Evolutionary conservation across 768 basidiomycete genomes (phyloP).

Genomic region (Lentinula boryana): DNA sequence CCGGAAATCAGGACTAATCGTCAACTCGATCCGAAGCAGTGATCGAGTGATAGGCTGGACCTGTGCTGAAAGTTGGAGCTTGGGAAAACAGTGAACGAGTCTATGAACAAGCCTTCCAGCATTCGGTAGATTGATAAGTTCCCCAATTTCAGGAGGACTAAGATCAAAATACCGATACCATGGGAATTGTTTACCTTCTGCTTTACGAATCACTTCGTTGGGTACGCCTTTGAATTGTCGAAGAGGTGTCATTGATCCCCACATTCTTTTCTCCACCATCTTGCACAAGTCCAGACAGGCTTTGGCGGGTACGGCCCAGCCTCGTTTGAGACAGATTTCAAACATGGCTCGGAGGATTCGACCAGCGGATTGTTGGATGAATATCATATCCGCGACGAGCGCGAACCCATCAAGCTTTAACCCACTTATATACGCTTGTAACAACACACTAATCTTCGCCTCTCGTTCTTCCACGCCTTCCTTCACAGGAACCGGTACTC

Average conservation of each 20-base stretch:
- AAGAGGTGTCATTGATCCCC: conserved; percentile 69
- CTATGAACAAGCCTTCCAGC: conserved; percentile 89
- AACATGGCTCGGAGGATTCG: conserved; percentile 95
- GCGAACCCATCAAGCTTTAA: conserved; percentile 91
- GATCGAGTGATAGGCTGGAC: conserved; percentile 96
- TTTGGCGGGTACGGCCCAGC: conserved; percentile 95
- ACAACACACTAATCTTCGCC: conserved; percentile 93
- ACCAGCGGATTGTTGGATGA: conserved; percentile 95
- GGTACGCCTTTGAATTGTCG: conserved; percentile 94
- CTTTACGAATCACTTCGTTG: conserved; percentile 77
- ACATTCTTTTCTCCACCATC: conserved; percentile 89
- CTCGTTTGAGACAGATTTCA: conserved; percentile 95
- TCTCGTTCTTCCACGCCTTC: conserved; percentile 95
- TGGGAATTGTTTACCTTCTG: conserved; percentile 97
- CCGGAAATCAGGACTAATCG: conserved; percentile 94
- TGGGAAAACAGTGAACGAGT: conserved; percentile 94
- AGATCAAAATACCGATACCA: conserved; percentile 98
- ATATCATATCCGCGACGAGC: conserved; percentile 89
- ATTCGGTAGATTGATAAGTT: conserved; percentile 90
- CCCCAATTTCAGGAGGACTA: conserved; percentile 88
- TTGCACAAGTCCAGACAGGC: conserved; percentile 92
- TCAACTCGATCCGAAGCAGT: conserved; percentile 86
- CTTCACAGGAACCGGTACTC: conserved; percentile 96
- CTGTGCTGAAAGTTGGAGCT: conserved; percentile 89
- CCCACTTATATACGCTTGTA: conserved; percentile 92